Base-by-base conservation (phyloP, 192 early-diverging fungal genomes). In the Pecoramyces ruminantium region DNA sequence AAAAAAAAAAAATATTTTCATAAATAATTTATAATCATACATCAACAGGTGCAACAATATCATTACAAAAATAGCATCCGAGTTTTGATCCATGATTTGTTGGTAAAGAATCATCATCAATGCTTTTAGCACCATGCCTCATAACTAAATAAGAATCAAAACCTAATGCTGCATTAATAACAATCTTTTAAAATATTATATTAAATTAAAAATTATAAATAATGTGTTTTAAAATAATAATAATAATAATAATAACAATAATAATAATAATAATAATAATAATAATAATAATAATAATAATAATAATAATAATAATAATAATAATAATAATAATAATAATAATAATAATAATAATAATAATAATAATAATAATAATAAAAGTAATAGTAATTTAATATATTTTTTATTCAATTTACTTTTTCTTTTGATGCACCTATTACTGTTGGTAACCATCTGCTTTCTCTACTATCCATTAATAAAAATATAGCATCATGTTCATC, bases 1-100 rank as follows among this genome's bases (percentile, higher is more conserved):
- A 42, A 39, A 29, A 21, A 30, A 9, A 77, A 30, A 21, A 29
- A 21, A 51, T 51, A 51, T 40, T 13, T 39, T 14, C 29, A 81
- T 28, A 4, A 38, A n/a, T 12, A 58, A 21, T n/a, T n/a, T n/a
- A n/a, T n/a, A n/a, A n/a, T n/a, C 88, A 86, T 88, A 93, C 93
- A 86, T 99, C 96, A 0, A 92, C 89, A 4, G 97, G 96, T n/a
- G 95, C 96, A 25, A 99, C 96, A 80, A 99, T 92, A 82, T 99
- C 97, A 84, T 96, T 97, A 88, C 97, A 99, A 81, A 95, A 99
- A 83, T 99, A 99, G 82, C 97, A 99, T 15, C 97, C 97, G 21
- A 99, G 88, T 0, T 86, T 81, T 12, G 30, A 79, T 14, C 77
- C 67, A 29, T 27, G 78, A 29, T 80, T 77, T 38, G 79, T 78